Evolutionary conservation across 441 rosid species (phyloP).

Genomic region (Biscutella laevigata): DNA sequence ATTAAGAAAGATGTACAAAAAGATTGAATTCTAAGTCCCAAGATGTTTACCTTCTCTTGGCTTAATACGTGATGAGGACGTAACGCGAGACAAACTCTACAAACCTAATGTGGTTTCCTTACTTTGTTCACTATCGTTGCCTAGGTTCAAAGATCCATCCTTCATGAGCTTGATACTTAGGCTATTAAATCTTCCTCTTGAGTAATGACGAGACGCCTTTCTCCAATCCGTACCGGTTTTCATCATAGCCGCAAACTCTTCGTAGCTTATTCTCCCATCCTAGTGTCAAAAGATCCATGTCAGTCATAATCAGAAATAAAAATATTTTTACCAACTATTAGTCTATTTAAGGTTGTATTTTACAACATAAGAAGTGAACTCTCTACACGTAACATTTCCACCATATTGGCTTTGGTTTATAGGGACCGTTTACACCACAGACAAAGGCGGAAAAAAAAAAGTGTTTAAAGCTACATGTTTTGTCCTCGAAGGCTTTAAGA

Average conservation of each 20-base stretch:
- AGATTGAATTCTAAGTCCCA: constrained; percentile 17
- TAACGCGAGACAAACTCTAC: constrained; percentile 15
- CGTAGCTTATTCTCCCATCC: constrained; percentile 94
- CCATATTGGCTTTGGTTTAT: constrained; percentile 7
- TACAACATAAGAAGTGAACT: background rate
- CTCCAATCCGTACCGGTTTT: constrained; percentile 99
- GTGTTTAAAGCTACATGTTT: constrained; percentile 19
- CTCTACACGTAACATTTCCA: background rate
- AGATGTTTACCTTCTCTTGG: constrained; percentile 22
- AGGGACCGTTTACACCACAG: constrained; percentile 23
- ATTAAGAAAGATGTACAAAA: constrained; percentile 22
- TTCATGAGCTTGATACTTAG: constrained; percentile 92
- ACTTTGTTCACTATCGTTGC: constrained; percentile 30
- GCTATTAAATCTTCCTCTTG: constrained; percentile 97
- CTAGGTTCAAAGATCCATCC: constrained; percentile 90
- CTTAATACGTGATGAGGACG: constrained; percentile 12
- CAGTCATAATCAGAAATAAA: constrained; percentile 11
- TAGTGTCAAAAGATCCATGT: constrained; percentile 28
- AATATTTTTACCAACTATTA: constrained; percentile 1
- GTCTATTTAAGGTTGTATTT: background rate
- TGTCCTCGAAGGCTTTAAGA: constrained; percentile 19
- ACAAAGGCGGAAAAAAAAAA: constrained; percentile 4
- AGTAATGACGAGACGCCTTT: constrained; percentile 97
- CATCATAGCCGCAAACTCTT: constrained; percentile 98
- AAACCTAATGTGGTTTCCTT: constrained; percentile 13